These are phyloP conservation scores for Sutorius australiensis DNA, from an alignment of 768 basidiomycete genomes.

Conservation along the genomic window DNA sequence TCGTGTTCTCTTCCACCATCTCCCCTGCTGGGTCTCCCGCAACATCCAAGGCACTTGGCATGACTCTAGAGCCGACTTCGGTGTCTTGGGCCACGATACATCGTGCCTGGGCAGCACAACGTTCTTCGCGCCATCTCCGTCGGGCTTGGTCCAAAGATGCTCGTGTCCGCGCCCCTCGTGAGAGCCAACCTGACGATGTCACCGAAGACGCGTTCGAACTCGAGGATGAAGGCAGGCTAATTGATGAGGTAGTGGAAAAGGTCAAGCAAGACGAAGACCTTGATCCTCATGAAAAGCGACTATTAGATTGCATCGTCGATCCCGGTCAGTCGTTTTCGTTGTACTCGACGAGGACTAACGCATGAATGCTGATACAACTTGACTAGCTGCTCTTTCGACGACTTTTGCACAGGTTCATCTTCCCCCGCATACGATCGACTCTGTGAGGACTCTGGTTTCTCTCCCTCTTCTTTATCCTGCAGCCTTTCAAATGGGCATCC, in stretches of 20 bases:
- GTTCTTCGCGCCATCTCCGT: conserved; percentile 47
- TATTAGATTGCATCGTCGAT: conserved; percentile 86
- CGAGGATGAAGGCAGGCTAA: conserved; percentile 25
- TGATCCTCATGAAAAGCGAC: conserved; percentile 74
- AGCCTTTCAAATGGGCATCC: conserved; percentile 84
- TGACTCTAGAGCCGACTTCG: conserved; percentile 44
- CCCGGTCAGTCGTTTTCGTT: conserved; percentile 43
- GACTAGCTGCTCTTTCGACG: conserved; percentile 67
- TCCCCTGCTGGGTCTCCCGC: conserved; percentile 5
- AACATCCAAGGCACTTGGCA: conserved; percentile 18
- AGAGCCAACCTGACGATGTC: conserved; percentile 34
- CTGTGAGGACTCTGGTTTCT: conserved; percentile 87
- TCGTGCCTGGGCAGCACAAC: conserved; percentile 60
- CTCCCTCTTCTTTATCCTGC: conserved; percentile 81
- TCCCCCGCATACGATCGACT: conserved; percentile 84
- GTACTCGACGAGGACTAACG: neutral
- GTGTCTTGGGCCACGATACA: conserved; percentile 68
- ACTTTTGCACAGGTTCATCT: conserved; percentile 87
- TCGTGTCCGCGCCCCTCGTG: conserved; percentile 31
- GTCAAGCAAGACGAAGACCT: conserved; percentile 73
- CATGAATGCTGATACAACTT: conserved; percentile 5
- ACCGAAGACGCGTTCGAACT: conserved; percentile 34
- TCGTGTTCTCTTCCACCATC: conserved; percentile 37
- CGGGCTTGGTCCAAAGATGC: conserved; percentile 60
- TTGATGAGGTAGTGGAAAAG: conserved; percentile 73